Evolutionary conservation across 2,329 filamentous ascomycete species (phyloP).

Genomic region (Fusarium sp.): DNA sequence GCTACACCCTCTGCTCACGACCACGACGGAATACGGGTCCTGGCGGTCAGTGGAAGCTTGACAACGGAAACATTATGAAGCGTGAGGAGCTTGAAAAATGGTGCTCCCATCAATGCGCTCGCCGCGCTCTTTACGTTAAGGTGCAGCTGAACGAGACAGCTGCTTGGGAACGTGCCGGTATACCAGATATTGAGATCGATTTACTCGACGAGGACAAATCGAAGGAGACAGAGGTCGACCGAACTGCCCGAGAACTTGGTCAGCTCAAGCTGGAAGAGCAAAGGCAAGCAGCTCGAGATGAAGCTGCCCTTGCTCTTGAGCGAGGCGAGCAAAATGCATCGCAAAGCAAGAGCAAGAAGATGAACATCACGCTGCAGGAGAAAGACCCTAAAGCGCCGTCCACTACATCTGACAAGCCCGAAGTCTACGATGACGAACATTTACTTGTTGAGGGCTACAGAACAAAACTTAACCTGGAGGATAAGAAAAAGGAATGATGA

Average conservation of each 20-base stretch:
- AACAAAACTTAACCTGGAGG: slow-evolving; percentile 49
- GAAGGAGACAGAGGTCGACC: slow-evolving; percentile 57
- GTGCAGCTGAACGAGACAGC: slow-evolving; percentile 89
- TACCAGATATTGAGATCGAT: slow-evolving; percentile 68
- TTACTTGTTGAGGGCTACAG: slow-evolving; percentile 65
- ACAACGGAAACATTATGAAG: slow-evolving; percentile 72
- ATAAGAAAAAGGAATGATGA: slow-evolving; percentile 13
- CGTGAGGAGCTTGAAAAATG: slow-evolving; percentile 83
- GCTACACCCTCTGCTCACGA: slow-evolving; percentile 82
- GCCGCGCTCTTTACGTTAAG: slow-evolving; percentile 84
- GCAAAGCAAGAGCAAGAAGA: slow-evolving; percentile 52
- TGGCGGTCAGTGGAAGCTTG: slow-evolving; percentile 76
- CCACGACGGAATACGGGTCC: slow-evolving; percentile 68
- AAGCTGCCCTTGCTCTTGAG: slow-evolving; percentile 63
- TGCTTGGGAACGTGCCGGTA: slow-evolving; percentile 81
- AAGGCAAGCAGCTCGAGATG: slow-evolving; percentile 55
- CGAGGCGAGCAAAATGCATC: slow-evolving; percentile 51
- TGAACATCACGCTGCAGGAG: slow-evolving; percentile 66
- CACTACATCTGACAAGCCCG: slow-evolving; percentile 38
- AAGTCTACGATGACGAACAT: slow-evolving; percentile 56
- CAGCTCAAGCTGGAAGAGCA: slow-evolving; percentile 61
- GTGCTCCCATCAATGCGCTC: slow-evolving; percentile 85
- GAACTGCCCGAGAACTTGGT: slow-evolving; percentile 54
- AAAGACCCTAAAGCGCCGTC: slow-evolving; percentile 54
- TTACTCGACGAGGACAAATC: slow-evolving; percentile 75